Conservation (phyloP, 208 protist genomes). For the Crithidia fasciculata region DNA sequence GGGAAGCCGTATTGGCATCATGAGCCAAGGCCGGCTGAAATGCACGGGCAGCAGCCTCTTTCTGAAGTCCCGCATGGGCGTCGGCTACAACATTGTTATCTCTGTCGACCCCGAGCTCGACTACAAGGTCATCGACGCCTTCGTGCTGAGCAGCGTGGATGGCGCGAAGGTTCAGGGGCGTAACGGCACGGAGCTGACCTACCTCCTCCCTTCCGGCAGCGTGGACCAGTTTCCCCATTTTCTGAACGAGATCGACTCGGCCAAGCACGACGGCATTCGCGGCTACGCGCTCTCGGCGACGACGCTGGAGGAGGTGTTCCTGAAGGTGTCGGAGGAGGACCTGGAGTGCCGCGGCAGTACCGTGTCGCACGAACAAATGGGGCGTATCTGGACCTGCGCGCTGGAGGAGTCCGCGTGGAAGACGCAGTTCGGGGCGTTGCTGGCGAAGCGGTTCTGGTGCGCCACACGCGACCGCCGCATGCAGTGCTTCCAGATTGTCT, state of each 20-base stretch:
- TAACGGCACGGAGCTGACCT: not conserved
- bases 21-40: conserved; percentile 59
- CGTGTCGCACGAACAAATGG: conserved; percentile 26
- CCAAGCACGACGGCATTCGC: not conserved
- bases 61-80: conserved; percentile 50
- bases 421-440: conserved; percentile 30
- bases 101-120: not conserved
- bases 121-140: conserved; percentile 12
- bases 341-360: conserved; percentile 1
- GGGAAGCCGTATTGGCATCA: conserved; percentile 83
- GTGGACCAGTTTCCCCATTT: conserved; percentile 4
- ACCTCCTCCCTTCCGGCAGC: not conserved
- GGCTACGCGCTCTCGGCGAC: conserved; percentile 7
- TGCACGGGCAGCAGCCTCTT: conserved; percentile 58
- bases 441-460: conserved; percentile 59
- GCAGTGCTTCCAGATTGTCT: conserved; percentile 71
- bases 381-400: conserved; percentile 6
- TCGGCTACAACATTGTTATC: conserved; percentile 47
- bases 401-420: not conserved
- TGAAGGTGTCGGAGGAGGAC: conserved; percentile 13
- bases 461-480: conserved; percentile 58
- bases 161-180: conserved; percentile 31
- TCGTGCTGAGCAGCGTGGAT: conserved; percentile 17
- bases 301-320: conserved; percentile 15
- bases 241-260: conserved; percentile 10